Evolutionary conservation across 768 basidiomycete genomes (phyloP), one percentile per base, ranked within the genome.

Genomic region (Lentinula edodes): DNA sequence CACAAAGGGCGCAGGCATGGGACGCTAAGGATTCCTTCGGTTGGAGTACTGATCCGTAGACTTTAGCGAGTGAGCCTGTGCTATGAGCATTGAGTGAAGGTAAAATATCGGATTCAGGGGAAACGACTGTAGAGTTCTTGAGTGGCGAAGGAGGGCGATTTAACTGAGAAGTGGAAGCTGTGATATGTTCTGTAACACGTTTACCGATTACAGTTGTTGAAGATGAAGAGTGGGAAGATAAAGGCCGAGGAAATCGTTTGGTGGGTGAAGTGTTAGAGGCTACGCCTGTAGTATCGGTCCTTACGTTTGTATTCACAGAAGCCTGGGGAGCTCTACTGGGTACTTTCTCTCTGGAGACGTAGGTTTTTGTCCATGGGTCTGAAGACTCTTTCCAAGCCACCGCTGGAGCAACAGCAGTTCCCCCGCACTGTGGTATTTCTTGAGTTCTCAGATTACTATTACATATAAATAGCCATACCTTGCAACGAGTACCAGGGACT

Each of bases 331-430:
- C 66, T 58, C 71, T 70, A 18, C 73, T 71, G 15, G 82, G 79
- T n/a, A 85, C 77, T 62, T 73, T 77, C 57, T 85, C 79, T 65
- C 74, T 76, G 42, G 83, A 79, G 28, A 89, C 84, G 69, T 90
- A 93, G 46, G 88, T 93, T 70, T 86, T 86, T 0, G 89, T 87
- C 91, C 91, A 94, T 66, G 78, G 83, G 70, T 93, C 92, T 58
- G 83, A 76, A 12, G 68, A 71, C 62, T 78, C 78, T 64, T 79
- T 85, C 86, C 88, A 93, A 56, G 85, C 76, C 12, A 92, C 80
- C 35, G 83, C 86, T 58, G 88, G 86, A 58, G 86, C 91, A 91
- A 90, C 91, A 58, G 89, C 76, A 16, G 79, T 76, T 58, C 92
- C 92, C 65, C 92, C 91, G 72, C 91, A 94, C 52, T 56, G 55